Evolutionary conservation across 495 filamentous ascomycete species (phyloP), one percentile per base, ranked within the genome.

Genomic region (Aspergillus taichungensis): DNA sequence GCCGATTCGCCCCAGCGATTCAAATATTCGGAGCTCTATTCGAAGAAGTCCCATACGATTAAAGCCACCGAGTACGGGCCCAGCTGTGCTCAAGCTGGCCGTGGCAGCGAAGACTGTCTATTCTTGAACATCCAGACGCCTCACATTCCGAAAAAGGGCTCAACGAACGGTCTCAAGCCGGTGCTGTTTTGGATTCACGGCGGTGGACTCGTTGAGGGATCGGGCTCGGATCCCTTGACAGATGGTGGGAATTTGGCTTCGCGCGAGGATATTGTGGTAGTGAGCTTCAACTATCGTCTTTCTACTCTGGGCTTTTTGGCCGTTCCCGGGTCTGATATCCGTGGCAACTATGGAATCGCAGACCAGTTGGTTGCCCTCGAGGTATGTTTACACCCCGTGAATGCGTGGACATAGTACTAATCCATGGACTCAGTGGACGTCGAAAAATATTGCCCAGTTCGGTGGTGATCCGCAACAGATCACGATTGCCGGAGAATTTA

Each of bases 161-260:
- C 56, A 4, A 60, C 49, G 13, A 44, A 53, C 13, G 45, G 57
- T 7, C 47, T 69, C 8, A 61, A 57, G 24, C 65, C 67, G 0
- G 67, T 72, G 1, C 30, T 67, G n/a, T 61, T 72, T 40, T 63
- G 62, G 56, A 70, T 72, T 18, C 64, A 70, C 47, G 65, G 65
- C 28, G 68, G 68, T 43, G 64, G 61, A 5, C 66, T 70, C 40
- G 63, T 54, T 9, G 54, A 54, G 11, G 67, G 68, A 11, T 58
- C 51, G 32, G 64, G 64, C 11, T 45, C 62, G 13, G 54, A 66
- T 48, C 44, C 53, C 29, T 40, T 53, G 3, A 56, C 55, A 5
- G 67, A 70, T 48, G 67, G 66, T 11, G 62, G 58, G 8, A 63
- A 60, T 37, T 37, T 68, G 30, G 65, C 57, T 5, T 62, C 59